Percentiles rank a stretch among this genome's conserved stretches.
Conservation (phyloP, 495 filamentous ascomycete species). For the Paragyromitra xinjiangensis region DNA sequence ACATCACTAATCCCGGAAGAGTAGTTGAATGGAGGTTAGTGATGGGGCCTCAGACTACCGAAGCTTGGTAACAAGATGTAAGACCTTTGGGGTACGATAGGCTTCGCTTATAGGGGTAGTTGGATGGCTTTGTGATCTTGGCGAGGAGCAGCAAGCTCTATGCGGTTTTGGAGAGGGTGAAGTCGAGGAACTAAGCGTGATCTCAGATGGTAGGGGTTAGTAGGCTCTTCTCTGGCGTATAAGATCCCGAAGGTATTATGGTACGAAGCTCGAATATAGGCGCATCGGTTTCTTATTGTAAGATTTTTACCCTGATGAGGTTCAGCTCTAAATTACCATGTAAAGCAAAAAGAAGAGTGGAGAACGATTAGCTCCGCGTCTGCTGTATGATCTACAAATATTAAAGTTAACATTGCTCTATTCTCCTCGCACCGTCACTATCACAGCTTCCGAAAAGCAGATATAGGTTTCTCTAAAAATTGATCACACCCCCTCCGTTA, state of each 20-base stretch:
- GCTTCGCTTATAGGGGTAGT: not conserved
- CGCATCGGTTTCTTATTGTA: not conserved
- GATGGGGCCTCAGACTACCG: not conserved
- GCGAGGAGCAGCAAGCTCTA: not conserved
- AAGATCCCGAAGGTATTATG: not conserved
- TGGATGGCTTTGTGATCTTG: not conserved
- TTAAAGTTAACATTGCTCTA: not conserved
- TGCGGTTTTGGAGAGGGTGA: not conserved
- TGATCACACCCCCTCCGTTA: too few relatives aligned
- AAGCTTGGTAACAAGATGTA: not conserved
- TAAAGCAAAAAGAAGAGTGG: not conserved
- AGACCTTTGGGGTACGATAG: not conserved
- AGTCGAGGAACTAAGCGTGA: not conserved
- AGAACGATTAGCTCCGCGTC: not conserved
- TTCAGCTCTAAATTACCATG: not conserved
- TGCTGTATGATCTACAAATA: not conserved
- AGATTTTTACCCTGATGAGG: not conserved
- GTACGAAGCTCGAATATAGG: not conserved
- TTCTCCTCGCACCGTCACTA: too few relatives aligned
- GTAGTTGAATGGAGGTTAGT: not conserved
- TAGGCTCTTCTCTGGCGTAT: too few relatives aligned
- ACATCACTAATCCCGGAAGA: not conserved
- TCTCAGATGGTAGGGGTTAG: not conserved
- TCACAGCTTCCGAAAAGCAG: not conserved
- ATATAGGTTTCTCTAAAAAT: not conserved